phyloP scores from a whole-genome alignment of 2,329 filamentous ascomycete genomes.

The Periconia macrospinosa region DNA sequence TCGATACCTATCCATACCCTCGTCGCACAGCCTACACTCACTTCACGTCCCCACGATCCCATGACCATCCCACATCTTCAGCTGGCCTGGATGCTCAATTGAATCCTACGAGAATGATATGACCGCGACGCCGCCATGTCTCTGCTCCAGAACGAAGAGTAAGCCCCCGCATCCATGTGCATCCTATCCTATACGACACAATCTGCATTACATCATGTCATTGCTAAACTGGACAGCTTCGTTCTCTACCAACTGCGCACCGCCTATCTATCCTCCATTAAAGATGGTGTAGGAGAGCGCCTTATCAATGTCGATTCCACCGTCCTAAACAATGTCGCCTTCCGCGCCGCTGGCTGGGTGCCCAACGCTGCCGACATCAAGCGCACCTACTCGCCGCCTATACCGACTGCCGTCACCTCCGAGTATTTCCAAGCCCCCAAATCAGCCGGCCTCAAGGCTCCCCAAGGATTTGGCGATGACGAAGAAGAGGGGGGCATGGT shows the following conservation, averaged over 20 bases:
- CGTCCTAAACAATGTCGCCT: conserved; percentile 77
- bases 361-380: conserved; percentile 75
- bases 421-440: conserved; percentile 79
- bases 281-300: conserved; percentile 82
- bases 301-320: conserved; percentile 79
- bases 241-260: conserved; percentile 81
- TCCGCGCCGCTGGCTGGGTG: conserved; percentile 81
- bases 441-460: conserved; percentile 57
- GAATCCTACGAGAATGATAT: conserved; percentile 18
- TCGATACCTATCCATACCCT: not conserved
- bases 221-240: conserved; percentile 57
- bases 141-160: conserved; percentile 51
- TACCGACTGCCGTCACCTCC: conserved; percentile 77
- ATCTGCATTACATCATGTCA: too few species aligned
- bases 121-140: conserved; percentile 37
- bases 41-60: conserved; percentile 1
- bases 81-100: conserved; percentile 34
- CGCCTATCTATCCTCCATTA: conserved; percentile 76
- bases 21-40: not conserved
- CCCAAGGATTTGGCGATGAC: conserved; percentile 64
- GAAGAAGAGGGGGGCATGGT: conserved; percentile 73
- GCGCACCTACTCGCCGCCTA: conserved; percentile 82
- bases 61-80: conserved; percentile 21
- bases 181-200: too few species aligned
- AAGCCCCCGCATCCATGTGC: conserved; percentile 13